Base-by-base conservation (phyloP, 2,329 filamentous ascomycete genomes). In the Lachnellula hyalina region DNA sequence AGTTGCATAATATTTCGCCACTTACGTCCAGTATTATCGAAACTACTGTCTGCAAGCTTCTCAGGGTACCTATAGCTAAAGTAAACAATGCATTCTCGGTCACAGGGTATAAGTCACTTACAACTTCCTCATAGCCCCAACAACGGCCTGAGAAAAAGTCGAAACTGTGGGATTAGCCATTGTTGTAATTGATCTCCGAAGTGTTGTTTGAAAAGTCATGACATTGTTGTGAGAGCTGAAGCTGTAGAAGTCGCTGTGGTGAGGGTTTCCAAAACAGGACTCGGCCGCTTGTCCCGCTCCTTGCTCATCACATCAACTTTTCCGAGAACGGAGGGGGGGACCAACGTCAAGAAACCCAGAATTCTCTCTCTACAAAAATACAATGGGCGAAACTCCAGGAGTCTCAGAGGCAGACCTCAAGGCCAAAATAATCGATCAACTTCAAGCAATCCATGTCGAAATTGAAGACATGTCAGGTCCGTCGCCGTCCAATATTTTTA, bases 381-480 rank as follows among this genome's bases (percentile, higher is more conserved):
- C 62, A 52, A 82, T 83, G 75, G 78, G 77, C 51, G 77, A 79
- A 58, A 75, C 80, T 48, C 76, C 77, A 35, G 79, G 79, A 60
- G 85, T 96, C 67, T 93, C 90, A 44, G 85, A 90, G 57, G 83
- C 84, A 38, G 80, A 78, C 48, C 78, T 97, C 52, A 84, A 81
- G 67, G 75, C 76, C 44, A 88, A 86, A 56, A 79, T 96, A 63
- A 80, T 77, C 38, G 76, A 86, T 64, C 83, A 85, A 61, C 77
- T 96, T 52, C 79, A 83, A 54, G 90, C 91, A 21, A 78, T 80
- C 28, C 83, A 95, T 74, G 90, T 96, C 60, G 86, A 94, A 66
- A 90, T 96, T 64, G 87, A 89, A 61, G 93, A 97, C 74, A 84
- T 96, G 78, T 96, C 91, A 61, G 93, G 92, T 96, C 81, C 56